phyloP scores from a whole-genome alignment of 2,329 filamentous ascomycete genomes.

The Ophiocordyceps camponoti-leonardi region DNA sequence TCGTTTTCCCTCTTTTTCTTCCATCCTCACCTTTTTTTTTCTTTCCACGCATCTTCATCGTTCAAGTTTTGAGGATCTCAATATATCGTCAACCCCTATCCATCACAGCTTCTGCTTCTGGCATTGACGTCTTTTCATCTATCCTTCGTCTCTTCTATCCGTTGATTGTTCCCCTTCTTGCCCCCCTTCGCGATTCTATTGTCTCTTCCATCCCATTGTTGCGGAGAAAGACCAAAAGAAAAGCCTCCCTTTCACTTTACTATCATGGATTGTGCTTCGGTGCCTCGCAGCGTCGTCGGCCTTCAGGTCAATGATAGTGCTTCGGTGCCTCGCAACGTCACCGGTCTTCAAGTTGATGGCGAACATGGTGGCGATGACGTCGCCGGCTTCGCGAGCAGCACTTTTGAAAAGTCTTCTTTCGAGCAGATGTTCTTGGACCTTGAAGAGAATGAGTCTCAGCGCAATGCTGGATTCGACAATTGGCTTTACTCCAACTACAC shows the following conservation, averaged over 20 bases:
- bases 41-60: neutral
- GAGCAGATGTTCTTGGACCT: neutral
- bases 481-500: neutral
- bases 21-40: neutral
- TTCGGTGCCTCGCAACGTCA: neutral
- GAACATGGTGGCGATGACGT: no score
- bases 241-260: neutral
- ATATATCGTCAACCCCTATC: neutral
- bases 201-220: neutral
- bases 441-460: neutral
- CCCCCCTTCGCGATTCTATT: neutral
- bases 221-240: neutral
- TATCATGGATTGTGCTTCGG: no score
- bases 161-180: neutral
- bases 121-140: neutral
- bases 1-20: neutral
- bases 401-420: neutral
- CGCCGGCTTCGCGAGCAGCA: neutral
- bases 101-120: neutral
- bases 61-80: neutral
- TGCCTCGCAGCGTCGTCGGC: neutral
- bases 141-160: neutral
- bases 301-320: neutral
- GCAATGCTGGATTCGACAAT: neutral
- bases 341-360: neutral